A percentile compares a stretch with the other conserved stretches of the same genome.
Conservation (phyloP, 306 rosid genomes). For the Senna siamea region DNA sequence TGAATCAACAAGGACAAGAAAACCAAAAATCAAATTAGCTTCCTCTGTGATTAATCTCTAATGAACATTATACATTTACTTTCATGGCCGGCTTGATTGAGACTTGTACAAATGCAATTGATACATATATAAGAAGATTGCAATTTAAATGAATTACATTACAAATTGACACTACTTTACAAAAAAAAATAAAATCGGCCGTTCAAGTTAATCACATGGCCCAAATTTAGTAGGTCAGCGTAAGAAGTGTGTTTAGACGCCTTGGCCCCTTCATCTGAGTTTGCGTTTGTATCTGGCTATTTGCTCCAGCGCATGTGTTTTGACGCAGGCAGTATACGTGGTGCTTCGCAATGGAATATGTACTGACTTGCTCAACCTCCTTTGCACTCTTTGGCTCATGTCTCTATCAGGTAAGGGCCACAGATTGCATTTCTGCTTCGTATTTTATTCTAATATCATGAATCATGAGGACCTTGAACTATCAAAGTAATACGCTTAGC, state of each 20-base stretch:
- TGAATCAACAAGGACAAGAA: conserved; percentile 15
- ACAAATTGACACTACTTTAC: conserved; percentile 58
- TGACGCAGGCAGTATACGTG: conserved; percentile 39
- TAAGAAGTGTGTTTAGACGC: conserved; percentile 38
- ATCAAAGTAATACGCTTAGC: conserved; percentile 73
- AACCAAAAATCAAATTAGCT: conserved; percentile 3
- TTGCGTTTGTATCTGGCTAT: conserved; percentile 23
- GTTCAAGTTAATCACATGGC: conserved; percentile 48
- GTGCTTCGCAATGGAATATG: conserved; percentile 37
- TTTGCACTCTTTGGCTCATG: conserved; percentile 51
- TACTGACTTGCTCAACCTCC: conserved; percentile 45
- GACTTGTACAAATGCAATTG: conserved; percentile 40
- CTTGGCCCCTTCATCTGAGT: conserved; percentile 41
- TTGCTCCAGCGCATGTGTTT: conserved; percentile 37
- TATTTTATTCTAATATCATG: conserved; percentile 58
- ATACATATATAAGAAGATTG: conserved; percentile 22
- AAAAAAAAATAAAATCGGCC: conserved; percentile 47
- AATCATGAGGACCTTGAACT: conserved; percentile 77
- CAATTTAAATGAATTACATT: conserved; percentile 44
- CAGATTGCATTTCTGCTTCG: conserved; percentile 47
- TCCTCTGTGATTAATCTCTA: conserved; percentile 26
- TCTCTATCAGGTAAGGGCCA: conserved; percentile 48
- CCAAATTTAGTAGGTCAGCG: conserved; percentile 51
- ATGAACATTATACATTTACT: conserved; percentile 36
- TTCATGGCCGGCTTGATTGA: conserved; percentile 34